Percentiles rank a stretch among this genome's conserved stretches.
These are phyloP conservation scores for Obba rivulosa DNA, from an alignment of 768 basidiomycete species.

Conservation along the genomic window DNA sequence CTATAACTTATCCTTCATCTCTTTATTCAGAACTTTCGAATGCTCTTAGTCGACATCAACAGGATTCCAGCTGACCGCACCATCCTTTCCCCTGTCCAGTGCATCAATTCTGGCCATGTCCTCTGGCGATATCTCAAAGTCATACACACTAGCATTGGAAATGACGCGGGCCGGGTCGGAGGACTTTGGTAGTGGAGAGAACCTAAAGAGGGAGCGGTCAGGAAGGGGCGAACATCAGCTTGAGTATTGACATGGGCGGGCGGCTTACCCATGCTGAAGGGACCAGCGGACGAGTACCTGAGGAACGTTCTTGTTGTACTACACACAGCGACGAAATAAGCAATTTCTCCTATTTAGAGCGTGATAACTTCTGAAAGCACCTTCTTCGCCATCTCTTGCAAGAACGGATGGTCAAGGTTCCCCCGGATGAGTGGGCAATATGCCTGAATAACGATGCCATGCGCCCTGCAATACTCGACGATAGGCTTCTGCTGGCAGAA, in stretches of 20 bases:
- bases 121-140: conserved; percentile 61
- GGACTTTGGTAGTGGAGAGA: conserved; percentile 80
- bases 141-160: conserved; percentile 69
- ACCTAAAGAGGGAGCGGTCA: conserved; percentile 38
- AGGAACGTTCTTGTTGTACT: conserved; percentile 60
- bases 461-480: conserved; percentile 52
- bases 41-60: conserved; percentile 42
- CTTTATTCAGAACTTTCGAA: no score
- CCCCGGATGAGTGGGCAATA: conserved; percentile 63
- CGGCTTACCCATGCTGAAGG: conserved; percentile 45
- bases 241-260: not conserved
- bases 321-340: not conserved
- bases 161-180: conserved; percentile 62
- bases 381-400: conserved; percentile 54
- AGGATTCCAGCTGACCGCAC: conserved; percentile 83
- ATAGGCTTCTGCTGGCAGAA: conserved; percentile 79
- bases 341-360: not conserved
- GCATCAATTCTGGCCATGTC: conserved; percentile 64
- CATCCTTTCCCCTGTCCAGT: conserved; percentile 68
- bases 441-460: conserved; percentile 35
- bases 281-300: conserved; percentile 91
- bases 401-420: conserved; percentile 39
- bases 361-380: conserved; percentile 27
- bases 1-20: no score
- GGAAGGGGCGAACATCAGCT: not conserved